A percentile compares a stretch with the other conserved stretches of the same genome.
Conservation (phyloP, 73 alveolate genomes). For the Diophrys appendiculata region DNA sequence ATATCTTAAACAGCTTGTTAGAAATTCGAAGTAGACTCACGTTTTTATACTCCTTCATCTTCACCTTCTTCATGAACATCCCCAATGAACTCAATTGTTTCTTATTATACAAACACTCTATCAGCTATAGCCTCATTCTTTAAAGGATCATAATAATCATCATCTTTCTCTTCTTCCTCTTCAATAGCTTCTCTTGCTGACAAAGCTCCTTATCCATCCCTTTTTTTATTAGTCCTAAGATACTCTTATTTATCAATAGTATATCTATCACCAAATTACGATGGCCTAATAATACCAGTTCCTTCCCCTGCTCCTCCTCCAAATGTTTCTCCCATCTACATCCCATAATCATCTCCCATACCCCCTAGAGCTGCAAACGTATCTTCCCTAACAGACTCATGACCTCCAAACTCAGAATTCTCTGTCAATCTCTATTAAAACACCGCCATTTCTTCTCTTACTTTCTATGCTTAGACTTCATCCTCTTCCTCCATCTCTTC, state of each 20-base stretch:
- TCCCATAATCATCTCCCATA: too few species aligned
- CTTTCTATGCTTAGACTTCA: not conserved
- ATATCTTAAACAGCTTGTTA: too few species aligned
- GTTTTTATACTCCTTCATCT: not conserved
- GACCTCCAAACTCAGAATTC: too few species aligned
- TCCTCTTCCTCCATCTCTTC: not conserved
- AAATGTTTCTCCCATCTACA: too few species aligned
- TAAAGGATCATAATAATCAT: conserved; percentile 29
- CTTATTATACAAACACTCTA: not conserved
- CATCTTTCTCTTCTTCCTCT: not conserved
- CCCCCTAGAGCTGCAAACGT: too few species aligned
- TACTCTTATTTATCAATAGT: conserved; percentile 9
- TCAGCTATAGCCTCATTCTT: conserved; percentile 1
- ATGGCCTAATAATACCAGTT: too few species aligned
- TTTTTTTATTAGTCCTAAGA: too few species aligned
- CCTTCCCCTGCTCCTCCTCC: too few species aligned
- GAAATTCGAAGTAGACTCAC: too few species aligned
- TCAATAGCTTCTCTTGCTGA: not conserved
- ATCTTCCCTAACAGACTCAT: too few species aligned
- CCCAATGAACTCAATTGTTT: not conserved
- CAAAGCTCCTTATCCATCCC: too few species aligned
- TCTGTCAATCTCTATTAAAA: not conserved
- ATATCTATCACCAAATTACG: conserved; percentile 10
- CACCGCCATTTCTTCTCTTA: not conserved
- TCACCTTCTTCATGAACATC: not conserved